Base-by-base conservation (phyloP, 495 filamentous ascomycete species). In the Aspergillus taichungensis region DNA sequence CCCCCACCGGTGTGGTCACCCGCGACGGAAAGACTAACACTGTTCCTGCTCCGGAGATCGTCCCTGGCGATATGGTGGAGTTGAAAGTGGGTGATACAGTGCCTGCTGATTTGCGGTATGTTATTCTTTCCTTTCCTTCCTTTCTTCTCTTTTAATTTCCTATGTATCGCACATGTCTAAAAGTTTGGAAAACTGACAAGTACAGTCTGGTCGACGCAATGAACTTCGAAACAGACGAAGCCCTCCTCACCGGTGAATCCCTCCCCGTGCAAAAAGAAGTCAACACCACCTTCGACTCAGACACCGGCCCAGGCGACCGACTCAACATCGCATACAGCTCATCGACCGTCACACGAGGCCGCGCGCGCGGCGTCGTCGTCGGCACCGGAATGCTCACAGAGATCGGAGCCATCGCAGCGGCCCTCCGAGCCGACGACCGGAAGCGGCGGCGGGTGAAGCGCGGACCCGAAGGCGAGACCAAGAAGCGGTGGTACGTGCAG, bases 81-180 rank as follows among this genome's bases (percentile, higher is more conserved):
- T 61, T 94, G 35, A 88, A 87, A 72, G 86, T 87, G 54, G 87
- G 87, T 30, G 87, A 91, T 62, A 88, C 83, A 2, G 77, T 91
- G 3, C 87, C 87, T 10, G 87, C 87, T 10, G 87, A 91, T 59
- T 40, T 72, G 31, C 50, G 69, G 67, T 73, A 50, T 37, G 67
- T 47, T n/a, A 11, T 6, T 30, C 24, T 12, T 35, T 27, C 24
- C 24, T 40, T 6, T 34, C 6, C 1, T 28, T 2, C 8, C 18
- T 24, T 4, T 24, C 18, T 4, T 24, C 4, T 24, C 18, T 4
- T 24, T n/a, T n/a, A n/a, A n/a, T n/a, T n/a, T n/a, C n/a, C n/a
- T n/a, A n/a, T n/a, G n/a, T n/a, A n/a, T n/a, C n/a, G n/a, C n/a
- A n/a, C n/a, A n/a, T n/a, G n/a, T n/a, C n/a, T n/a, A n/a, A n/a